A percentile compares a stretch with the other conserved stretches of the same genome.
phyloP scores from a whole-genome alignment of 164 flowering plant genomes.

The Annona squamosa region DNA sequence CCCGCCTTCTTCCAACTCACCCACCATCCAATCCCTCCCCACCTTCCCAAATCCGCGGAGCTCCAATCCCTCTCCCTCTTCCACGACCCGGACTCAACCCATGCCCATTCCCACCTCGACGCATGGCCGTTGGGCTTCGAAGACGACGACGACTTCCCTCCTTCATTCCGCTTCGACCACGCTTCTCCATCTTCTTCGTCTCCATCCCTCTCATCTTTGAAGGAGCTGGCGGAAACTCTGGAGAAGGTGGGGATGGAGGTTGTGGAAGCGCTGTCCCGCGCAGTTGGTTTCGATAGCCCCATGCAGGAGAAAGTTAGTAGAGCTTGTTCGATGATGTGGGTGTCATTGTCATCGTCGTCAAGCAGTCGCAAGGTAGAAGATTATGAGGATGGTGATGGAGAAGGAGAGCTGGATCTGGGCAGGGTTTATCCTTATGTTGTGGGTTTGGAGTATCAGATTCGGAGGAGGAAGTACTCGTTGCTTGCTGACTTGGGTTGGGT shows the following conservation, averaged over 20 bases:
- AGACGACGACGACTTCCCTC: slow-evolving; percentile 9
- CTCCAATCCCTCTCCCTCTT: slow-evolving; percentile 6
- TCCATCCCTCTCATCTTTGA: slow-evolving; percentile 26
- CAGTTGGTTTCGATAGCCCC: slow-evolving; percentile 52
- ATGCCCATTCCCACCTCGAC: neutral
- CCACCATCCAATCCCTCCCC: slow-evolving; percentile 5
- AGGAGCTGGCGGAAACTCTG: slow-evolving; percentile 39
- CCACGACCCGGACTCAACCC: neutral
- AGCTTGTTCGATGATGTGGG: slow-evolving; percentile 47
- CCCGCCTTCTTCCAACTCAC: slow-evolving; percentile 9
- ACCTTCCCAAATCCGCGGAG: slow-evolving; percentile 2
- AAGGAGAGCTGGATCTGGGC: slow-evolving; percentile 9
- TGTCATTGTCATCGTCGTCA: slow-evolving; percentile 19
- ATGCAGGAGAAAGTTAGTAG: slow-evolving; percentile 15
- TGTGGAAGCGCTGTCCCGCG: slow-evolving; percentile 33
- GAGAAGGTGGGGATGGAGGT: slow-evolving; percentile 48
- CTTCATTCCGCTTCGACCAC: slow-evolving; percentile 54
- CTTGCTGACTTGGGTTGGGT: slow-evolving; percentile 67
- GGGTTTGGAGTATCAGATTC: slow-evolving; percentile 53
- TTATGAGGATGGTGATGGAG: slow-evolving; percentile 5
- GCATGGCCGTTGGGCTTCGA: slow-evolving; percentile 11
- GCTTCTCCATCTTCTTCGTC: slow-evolving; percentile 17
- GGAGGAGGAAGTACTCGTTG: slow-evolving; percentile 37
- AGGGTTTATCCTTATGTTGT: slow-evolving; percentile 60
- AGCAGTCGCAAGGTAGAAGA: neutral